Evolutionary conservation across 257 asterid genomes (phyloP).

Genomic region (Solanum ossicruentum): DNA sequence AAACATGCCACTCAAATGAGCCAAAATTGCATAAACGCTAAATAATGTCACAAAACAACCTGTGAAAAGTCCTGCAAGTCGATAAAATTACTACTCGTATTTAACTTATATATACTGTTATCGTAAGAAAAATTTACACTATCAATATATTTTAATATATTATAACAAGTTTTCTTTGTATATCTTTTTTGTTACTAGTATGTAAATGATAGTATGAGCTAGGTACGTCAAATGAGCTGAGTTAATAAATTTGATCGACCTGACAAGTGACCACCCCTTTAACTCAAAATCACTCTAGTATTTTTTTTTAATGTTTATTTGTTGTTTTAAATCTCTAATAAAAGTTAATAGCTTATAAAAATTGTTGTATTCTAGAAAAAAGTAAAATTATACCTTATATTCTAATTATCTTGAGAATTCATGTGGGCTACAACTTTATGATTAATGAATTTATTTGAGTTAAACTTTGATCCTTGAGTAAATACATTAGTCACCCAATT

Average conservation of each 20-base stretch:
- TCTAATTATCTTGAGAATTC: background rate
- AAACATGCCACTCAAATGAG: conserved; percentile 78
- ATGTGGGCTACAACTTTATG: background rate
- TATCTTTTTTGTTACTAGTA: background rate
- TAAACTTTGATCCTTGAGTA: background rate
- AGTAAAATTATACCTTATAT: too few relatives aligned
- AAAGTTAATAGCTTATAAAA: background rate
- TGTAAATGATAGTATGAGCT: background rate
- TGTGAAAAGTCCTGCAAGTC: conserved; percentile 70
- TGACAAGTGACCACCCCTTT: background rate
- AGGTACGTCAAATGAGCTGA: background rate
- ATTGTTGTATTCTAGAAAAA: too few relatives aligned
- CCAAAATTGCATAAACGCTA: conserved; percentile 63
- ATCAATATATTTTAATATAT: background rate
- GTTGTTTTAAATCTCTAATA: background rate
- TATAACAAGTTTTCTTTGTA: background rate
- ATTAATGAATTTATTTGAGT: background rate
- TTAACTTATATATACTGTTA: background rate
- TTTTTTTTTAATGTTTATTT: background rate
- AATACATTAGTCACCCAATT: background rate
- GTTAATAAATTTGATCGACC: background rate
- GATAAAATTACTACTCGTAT: background rate
- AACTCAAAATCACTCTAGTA: background rate
- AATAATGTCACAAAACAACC: conserved; percentile 85
- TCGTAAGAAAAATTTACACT: background rate